phyloP scores from a whole-genome alignment of 345 rosid species.

The Odontarrhena argentea region DNA sequence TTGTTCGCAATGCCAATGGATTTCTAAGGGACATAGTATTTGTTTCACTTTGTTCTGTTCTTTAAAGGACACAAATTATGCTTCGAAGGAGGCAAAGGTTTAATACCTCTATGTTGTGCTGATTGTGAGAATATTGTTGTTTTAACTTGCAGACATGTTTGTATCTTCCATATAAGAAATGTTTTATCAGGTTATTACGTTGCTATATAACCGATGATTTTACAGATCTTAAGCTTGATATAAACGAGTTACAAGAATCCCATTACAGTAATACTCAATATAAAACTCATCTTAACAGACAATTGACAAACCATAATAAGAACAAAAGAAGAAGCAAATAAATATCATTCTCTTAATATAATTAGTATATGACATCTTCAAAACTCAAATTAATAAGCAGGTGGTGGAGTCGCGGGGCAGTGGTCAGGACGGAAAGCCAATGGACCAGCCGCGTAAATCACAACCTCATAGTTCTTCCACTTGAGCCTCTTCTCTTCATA shows the following conservation, averaged over 20 bases:
- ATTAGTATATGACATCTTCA: slow-evolving; percentile 18
- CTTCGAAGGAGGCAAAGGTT: slow-evolving; percentile 5
- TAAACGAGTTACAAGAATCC: slow-evolving; percentile 11
- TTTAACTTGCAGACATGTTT: slow-evolving; percentile 16
- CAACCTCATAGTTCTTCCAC: slow-evolving; percentile 52
- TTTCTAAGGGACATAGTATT: slow-evolving; percentile 46
- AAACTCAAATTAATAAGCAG: slow-evolving; percentile 34
- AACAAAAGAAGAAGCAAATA: neutral
- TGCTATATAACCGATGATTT: slow-evolving; percentile 23
- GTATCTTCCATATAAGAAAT: slow-evolving; percentile 23
- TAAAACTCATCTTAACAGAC: slow-evolving; percentile 29
- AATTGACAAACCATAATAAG: slow-evolving; percentile 25
- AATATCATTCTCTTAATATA: neutral
- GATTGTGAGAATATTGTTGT: slow-evolving; percentile 25
- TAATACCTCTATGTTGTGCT: slow-evolving; percentile 24
- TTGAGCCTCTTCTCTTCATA: slow-evolving; percentile 57
- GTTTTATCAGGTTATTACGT: slow-evolving; percentile 1
- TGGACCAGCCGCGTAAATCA: slow-evolving; percentile 78
- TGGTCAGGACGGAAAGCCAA: slow-evolving; percentile 78
- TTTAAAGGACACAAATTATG: neutral
- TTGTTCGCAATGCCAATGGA: slow-evolving; percentile 84
- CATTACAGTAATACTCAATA: slow-evolving; percentile 35
- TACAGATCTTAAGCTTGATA: slow-evolving; percentile 15
- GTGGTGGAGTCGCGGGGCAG: slow-evolving; percentile 52
- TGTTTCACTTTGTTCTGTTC: slow-evolving; percentile 4